These are phyloP conservation scores for Entomophthora muscae DNA, from an alignment of 371 early-diverging fungal genomes.

Conservation along the genomic window DNA sequence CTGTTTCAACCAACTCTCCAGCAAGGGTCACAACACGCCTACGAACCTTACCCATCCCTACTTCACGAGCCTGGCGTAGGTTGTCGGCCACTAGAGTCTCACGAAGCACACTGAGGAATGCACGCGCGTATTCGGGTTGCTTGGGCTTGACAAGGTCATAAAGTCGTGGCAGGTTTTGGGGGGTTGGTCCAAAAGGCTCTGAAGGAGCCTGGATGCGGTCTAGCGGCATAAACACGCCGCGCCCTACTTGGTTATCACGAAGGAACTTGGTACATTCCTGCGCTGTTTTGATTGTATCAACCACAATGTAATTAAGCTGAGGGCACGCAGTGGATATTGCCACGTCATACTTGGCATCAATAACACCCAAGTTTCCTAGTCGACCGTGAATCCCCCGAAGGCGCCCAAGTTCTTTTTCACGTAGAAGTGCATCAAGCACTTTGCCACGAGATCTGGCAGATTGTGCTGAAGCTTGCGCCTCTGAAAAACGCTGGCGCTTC, in stretches of 20 bases:
- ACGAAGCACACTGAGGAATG: constrained; percentile 79
- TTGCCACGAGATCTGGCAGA: constrained; percentile 53
- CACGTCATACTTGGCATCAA: constrained; percentile 88
- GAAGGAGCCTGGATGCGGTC: constrained; percentile 45
- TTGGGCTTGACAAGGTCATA: constrained; percentile 81
- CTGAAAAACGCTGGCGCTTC: constrained; percentile 14
- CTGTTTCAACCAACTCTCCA: constrained; percentile 90
- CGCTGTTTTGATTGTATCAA: constrained; percentile 81
- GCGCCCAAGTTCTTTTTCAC: constrained; percentile 57
- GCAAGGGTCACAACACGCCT: constrained; percentile 93
- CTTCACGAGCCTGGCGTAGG: constrained; percentile 77
- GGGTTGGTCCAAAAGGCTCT: constrained; percentile 36
- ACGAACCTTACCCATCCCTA: constrained; percentile 71
- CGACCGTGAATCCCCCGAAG: constrained; percentile 81
- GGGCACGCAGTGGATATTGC: constrained; percentile 92
- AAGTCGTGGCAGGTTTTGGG: constrained; percentile 70
- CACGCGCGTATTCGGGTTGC: constrained; percentile 50
- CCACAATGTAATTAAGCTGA: constrained; percentile 83
- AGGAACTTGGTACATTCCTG: constrained; percentile 88
- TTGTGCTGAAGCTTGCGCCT: constrained; percentile 39
- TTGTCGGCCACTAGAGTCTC: constrained; percentile 89
- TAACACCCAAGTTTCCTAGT: constrained; percentile 90
- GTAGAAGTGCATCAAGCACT: constrained; percentile 49
- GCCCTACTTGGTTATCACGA: constrained; percentile 68
- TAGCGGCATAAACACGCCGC: constrained; percentile 82